Base-by-base conservation (phyloP, 2,329 filamentous ascomycete species). In the Incumbomyces delicatus region DNA sequence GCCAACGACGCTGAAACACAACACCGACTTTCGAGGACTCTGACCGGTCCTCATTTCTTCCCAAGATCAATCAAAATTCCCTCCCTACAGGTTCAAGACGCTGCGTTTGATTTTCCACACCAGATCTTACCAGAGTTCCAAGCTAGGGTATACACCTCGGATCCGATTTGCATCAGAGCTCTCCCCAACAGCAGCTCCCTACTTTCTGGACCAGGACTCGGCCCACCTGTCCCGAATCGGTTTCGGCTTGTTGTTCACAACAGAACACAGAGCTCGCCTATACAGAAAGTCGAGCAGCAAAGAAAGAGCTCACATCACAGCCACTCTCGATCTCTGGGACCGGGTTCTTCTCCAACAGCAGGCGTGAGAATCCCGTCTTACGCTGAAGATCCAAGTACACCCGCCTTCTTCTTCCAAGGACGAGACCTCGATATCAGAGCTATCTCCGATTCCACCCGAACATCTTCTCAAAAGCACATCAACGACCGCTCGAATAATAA, bases 401-500 rank as follows among this genome's bases (percentile, higher is more conserved):
- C 40, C 12, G 30, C 27, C 29, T 29, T 42, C n/a, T 42, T 7
- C 30, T 33, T 32, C 29, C 8, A 42, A 42, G 40, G 40, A 16
- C 40, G 40, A 32, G 40, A 42, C 14, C 8, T 14, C n/a, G 40
- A 42, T n/a, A 8, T 33, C 38, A 8, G 14, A 16, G 22, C 30
- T 27, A 14, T 45, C 34, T 29, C 13, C 20, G 7, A 27, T 18
- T 12, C 20, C 43, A 38, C 3, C 33, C 16, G 22, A 8, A 27
- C 4, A 27, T 27, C 22, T 27, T 27, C 22, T 4, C 22, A 27
- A 27, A 8, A 4, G 8, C 22, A 27, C n/a, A 18, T n/a, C 22
- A 13, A 36, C 14, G 11, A 46, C 6, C n/a, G 38, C 20, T 12
- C 3, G 11, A 51, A 63, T 55, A 44, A 71, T 69, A 62, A 61